Evolutionary conservation across 257 asterid genomes (phyloP).

Genomic region (Rauvolfia tetraphylla): DNA sequence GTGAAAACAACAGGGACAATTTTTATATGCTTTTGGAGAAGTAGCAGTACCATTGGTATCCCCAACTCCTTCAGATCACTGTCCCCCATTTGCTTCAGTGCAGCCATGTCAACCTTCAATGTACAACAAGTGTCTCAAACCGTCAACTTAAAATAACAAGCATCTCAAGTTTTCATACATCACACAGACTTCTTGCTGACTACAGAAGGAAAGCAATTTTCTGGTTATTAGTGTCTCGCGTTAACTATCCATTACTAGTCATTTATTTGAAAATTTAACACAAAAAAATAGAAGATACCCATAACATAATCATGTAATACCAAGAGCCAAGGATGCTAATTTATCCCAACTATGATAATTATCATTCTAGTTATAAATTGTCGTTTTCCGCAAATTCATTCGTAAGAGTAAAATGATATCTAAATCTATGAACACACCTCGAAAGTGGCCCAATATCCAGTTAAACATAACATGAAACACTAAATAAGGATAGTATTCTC

Average conservation of each 20-base stretch:
- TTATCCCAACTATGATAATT: not conserved
- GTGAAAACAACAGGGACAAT: not conserved
- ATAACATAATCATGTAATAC: not conserved
- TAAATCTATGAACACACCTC: not conserved
- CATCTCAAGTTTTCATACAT: not conserved
- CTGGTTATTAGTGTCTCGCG: too few species aligned
- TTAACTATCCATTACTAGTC: not conserved
- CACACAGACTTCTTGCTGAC: not conserved
- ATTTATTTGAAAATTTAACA: not conserved
- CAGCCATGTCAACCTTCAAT: slow-evolving; percentile 68
- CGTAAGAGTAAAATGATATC: not conserved
- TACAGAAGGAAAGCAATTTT: not conserved
- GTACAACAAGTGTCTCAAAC: slow-evolving; percentile 4
- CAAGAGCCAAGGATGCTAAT: not conserved
- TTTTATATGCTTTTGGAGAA: not conserved
- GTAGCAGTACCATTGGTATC: slow-evolving; percentile 58
- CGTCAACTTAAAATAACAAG: not conserved
- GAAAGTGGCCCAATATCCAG: not conserved
- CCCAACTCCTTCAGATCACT: slow-evolving; percentile 69
- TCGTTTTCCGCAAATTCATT: not conserved
- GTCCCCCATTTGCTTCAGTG: slow-evolving; percentile 72
- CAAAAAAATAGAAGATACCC: not conserved
- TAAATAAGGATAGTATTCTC: not conserved
- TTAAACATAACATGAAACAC: not conserved
- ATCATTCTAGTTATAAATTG: not conserved